Base-by-base conservation (phyloP, 192 early-diverging fungal genomes). In the Spinellus fusiger region DNA sequence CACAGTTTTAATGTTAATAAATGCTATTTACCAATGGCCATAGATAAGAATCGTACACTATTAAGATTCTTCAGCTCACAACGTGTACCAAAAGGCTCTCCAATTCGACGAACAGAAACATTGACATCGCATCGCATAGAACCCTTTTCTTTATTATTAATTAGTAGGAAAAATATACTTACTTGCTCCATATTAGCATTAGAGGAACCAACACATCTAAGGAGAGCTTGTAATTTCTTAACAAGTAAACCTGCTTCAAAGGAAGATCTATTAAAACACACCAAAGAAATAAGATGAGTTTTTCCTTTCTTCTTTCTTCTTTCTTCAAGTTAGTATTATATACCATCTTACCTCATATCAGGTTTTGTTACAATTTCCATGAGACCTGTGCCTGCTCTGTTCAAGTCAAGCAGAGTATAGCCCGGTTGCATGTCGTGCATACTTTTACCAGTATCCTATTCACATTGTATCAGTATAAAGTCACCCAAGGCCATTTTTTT, bases 361-460 rank as follows among this genome's bases (percentile, higher is more conserved):
- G 95, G 92, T 56, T 86, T 83, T 1, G 89, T 95, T 0, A 98
- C 91, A 72, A 98, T 94, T 69, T 98, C 95, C 64, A 95, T 81
- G 51, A 98, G 70, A 5, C 86, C 91, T 1, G 86, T 84, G 5
- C 93, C 93, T 8, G 91, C 89, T 37, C 95, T 77, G 67, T 98
- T 98, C 32, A 93, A 70, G 56, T 98, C 95, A 10, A 89, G 75
- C 10, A 90, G 77, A 0, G 81, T 85, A n/a, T 79, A 63, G 35
- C 82, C 84, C 5, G 83, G 81, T 27, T 66, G 61, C 31, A 80
- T 68, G 26, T 78, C 84, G 64, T 86, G 83, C 2, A 89, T 66
- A 31, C 83, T 89, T 65, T 96, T 96, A 10, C 89, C 93, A 10
- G 94, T 94, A 65, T 96, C 94, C 70, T 62, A 37, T 2, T n/a